Percentiles rank a stretch among this genome's conserved stretches.
Evolutionary conservation across 2,329 filamentous ascomycete genomes (phyloP).

Genomic region (Fusarium mundagurra): DNA sequence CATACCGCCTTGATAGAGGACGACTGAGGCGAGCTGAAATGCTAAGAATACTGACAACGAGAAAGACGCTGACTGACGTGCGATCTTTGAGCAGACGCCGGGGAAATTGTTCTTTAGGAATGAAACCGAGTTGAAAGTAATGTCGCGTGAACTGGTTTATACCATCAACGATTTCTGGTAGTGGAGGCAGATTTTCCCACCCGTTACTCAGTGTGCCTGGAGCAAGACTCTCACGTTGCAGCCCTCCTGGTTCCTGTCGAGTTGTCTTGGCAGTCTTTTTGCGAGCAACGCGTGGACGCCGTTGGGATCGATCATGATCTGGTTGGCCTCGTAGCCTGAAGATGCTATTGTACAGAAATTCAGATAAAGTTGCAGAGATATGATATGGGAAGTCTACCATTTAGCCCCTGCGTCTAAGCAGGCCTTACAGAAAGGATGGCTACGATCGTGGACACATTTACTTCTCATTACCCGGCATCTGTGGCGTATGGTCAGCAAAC

Average conservation of each 20-base stretch:
- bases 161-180: slow-evolving; percentile 61
- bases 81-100: slow-evolving; percentile 58
- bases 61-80: slow-evolving; percentile 62
- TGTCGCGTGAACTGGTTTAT: slow-evolving; percentile 63
- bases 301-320: slow-evolving; percentile 65
- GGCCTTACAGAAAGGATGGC: slow-evolving; percentile 60
- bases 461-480: slow-evolving; percentile 67
- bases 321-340: slow-evolving; percentile 64
- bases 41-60: slow-evolving; percentile 65
- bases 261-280: slow-evolving; percentile 57
- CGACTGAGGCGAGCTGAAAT: slow-evolving; percentile 66
- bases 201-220: slow-evolving; percentile 46
- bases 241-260: slow-evolving; percentile 53
- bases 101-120: slow-evolving; percentile 62
- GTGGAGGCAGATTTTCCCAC: slow-evolving; percentile 61
- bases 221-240: slow-evolving; percentile 47
- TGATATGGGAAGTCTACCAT: slow-evolving; percentile 54
- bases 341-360: slow-evolving; percentile 48
- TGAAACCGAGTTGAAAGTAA: slow-evolving; percentile 69
- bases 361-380: not conserved
- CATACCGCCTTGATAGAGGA: slow-evolving; percentile 58
- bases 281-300: slow-evolving; percentile 59
- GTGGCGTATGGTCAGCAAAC: slow-evolving; percentile 4
- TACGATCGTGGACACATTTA: slow-evolving; percentile 63
- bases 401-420: slow-evolving; percentile 62